phyloP scores from a whole-genome alignment of 1,284 basidiomycete species.

The Pascua guehoae region DNA sequence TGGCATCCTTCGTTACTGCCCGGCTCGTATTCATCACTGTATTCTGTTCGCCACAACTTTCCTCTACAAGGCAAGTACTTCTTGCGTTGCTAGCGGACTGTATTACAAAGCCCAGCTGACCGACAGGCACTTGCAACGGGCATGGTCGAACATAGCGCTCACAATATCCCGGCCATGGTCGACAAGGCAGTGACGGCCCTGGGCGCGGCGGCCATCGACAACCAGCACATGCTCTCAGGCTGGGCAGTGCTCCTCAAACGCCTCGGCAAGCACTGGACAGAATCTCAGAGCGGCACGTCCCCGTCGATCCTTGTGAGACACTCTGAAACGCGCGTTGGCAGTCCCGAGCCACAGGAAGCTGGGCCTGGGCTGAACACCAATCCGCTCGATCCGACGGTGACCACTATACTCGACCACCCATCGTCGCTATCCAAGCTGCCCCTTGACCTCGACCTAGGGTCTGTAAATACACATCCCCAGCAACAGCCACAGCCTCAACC shows the following conservation, averaged over 20 bases:
- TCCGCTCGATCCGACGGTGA: no score
- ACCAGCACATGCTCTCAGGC: slow-evolving; percentile 14
- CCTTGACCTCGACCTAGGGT: no score
- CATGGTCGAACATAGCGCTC: slow-evolving; percentile 14
- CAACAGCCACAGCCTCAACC: background rate
- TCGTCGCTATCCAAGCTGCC: no score
- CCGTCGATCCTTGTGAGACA: no score
- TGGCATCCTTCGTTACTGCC: slow-evolving; percentile 9
- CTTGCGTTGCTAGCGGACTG: no score
- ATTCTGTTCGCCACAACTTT: slow-evolving; percentile 17
- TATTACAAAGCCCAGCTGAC: background rate
- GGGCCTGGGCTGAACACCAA: no score
- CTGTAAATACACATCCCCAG: background rate
- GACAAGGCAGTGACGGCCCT: slow-evolving; percentile 9
- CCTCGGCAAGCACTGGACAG: slow-evolving; percentile 14
- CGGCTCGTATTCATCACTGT: slow-evolving; percentile 13
- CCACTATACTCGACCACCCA: no score
- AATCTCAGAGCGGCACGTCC: background rate
- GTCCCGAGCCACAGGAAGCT: no score
- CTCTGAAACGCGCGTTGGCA: no score
- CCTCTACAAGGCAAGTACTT: slow-evolving; percentile 11
- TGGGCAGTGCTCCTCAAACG: slow-evolving; percentile 11
- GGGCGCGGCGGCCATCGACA: slow-evolving; percentile 10
- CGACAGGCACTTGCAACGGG: slow-evolving; percentile 10
- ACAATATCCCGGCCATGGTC: slow-evolving; percentile 4